Base-by-base conservation (phyloP, 805 yeast genomes). In the Ogataea angusta region DNA sequence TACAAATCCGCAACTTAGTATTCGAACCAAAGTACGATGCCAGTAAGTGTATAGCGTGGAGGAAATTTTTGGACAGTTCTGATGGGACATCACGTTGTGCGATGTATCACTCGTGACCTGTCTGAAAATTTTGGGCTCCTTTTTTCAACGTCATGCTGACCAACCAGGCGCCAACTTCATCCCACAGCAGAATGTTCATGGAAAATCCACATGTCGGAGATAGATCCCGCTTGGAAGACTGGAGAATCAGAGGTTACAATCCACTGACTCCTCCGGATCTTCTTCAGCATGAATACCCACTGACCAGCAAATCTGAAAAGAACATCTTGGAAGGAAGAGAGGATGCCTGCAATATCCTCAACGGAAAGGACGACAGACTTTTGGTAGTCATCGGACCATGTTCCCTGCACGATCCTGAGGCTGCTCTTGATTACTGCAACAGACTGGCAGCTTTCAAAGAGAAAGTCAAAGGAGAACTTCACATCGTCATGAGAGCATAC, bases 251-350 rank as follows among this genome's bases (percentile, higher is more conserved):
- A 30, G 98, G 97, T 29, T 91, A 91, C 75, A 91, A 89, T 59
- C 98, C 98, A 16, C 73, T 91, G 48, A 84, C 95, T n/a, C 86
- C 98, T 10, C 98, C 99, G 19, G 96, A 87, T 59, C 73, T 90
- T 42, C 75, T 91, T 29, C 96, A 90, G 67, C 85, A 83, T 52
- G 96, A 91, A 64, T 73, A 73, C 60, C 91, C 87, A 30, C 75
- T 88, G 34, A 70, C 83, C 25, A 74, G 71, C 38, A 64, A 66
- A 34, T 76, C 84, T 39, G 76, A 76, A 51, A 68, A 76, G 41
- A 82, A 72, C 40, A 87, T 91, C 45, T 61, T 85, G 30, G 67
- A 74, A 35, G 96, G 93, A 34, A 79, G 98, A 68, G 76, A 82
- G 47, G 82, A 75, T 17, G 81, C 95, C 3, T 74, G 80, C 38